Evolutionary conservation across 352 stramenopile genomes (phyloP), one percentile per base, ranked within the genome.

Genomic region (Thraustochytrium sp.): DNA sequence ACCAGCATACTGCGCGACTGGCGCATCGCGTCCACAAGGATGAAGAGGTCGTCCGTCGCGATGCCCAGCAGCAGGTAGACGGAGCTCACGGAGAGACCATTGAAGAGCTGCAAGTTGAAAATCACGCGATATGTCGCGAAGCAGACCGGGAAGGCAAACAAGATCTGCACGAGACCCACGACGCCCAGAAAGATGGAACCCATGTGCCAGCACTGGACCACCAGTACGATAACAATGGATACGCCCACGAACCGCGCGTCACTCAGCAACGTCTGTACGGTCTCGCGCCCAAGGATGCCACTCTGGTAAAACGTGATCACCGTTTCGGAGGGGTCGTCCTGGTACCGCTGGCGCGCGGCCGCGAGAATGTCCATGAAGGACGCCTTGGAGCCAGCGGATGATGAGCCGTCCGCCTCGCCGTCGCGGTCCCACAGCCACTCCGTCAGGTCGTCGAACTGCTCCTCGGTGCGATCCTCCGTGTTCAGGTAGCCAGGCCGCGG

Each of bases 61-160:
- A 88, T 84, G 54, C 86, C 86, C 2, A 88, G 49, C 21, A 89
- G 76, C 16, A 88, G 23, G 78, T 88, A 88, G 51, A 88, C 86
- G 36, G 82, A 82, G n/a, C 89, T 61, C 18, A 82, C 82, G n/a
- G 84, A 61, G 13, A 88, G 31, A 23, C 31, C 68, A 21, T 51
- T 31, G 48, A 88, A 86, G 51, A 64, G 84, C 11, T 34, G 2
- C 29, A 88, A 87, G 23, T 63, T n/a, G 36, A 89, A 86, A 21
- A 88, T 59, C 37, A 38, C 38, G 26, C 56, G 48, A 61, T 88
- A 88, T 31, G 88, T 75, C 54, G 86, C 85, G n/a, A 62, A 61
- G n/a, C 61, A 56, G 26, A 88, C 78, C 26, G 85, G 85, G n/a
- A 88, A 73, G 26, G 38, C 72, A 2, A 82, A 11, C 11, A 87